Evolutionary conservation across 83 land plant genomes (phyloP).

Genomic region (Picea abies): DNA sequence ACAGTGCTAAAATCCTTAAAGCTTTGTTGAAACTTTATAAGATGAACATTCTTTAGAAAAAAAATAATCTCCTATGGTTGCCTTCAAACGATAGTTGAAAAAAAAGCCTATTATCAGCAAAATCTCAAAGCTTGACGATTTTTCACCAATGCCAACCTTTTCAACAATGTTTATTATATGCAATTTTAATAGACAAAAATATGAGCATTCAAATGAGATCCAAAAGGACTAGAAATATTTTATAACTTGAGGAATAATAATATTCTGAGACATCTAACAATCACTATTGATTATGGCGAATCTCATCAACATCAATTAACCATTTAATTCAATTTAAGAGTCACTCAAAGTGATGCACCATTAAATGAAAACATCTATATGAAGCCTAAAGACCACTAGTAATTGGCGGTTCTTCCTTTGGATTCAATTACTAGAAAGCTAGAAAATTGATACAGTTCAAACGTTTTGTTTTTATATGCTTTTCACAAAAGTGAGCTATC

Average conservation of each 20-base stretch:
- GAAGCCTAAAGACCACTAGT: not conserved
- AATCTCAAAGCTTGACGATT: too few species aligned
- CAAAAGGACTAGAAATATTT: too few species aligned
- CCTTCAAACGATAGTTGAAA: too few species aligned
- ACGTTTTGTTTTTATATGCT: not conserved
- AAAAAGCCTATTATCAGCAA: too few species aligned
- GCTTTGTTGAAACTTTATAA: too few species aligned
- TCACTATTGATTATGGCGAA: not conserved
- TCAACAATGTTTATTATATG: too few species aligned
- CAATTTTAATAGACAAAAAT: too few species aligned
- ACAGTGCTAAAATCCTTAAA: too few species aligned
- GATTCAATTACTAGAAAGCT: not conserved
- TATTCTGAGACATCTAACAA: not conserved
- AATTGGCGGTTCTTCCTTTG: not conserved
- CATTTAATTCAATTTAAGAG: not conserved
- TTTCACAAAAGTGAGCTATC: not conserved
- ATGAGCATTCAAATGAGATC: too few species aligned
- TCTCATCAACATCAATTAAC: not conserved
- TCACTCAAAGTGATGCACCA: not conserved
- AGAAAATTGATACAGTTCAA: not conserved
- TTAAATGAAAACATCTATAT: not conserved
- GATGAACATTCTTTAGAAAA: too few species aligned
- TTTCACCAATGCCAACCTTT: too few species aligned
- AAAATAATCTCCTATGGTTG: too few species aligned
- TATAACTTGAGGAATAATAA: not conserved